phyloP scores from a whole-genome alignment of 2,329 filamentous ascomycete species.

The Apiospora arundinis region DNA sequence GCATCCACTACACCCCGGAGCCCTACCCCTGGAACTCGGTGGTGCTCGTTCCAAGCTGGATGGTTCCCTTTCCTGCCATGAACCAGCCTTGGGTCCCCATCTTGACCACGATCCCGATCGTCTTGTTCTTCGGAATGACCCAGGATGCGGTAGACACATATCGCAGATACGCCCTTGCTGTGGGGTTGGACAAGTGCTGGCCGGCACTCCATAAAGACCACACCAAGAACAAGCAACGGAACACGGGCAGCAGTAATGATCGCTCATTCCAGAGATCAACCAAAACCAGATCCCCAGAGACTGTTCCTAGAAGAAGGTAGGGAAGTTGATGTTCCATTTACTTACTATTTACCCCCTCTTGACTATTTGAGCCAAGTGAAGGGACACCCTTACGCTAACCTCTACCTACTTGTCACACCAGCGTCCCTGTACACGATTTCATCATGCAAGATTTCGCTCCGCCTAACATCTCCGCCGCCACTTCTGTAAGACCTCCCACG shows the following conservation, averaged over 20 bases:
- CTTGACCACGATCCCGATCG: slow-evolving; percentile 53
- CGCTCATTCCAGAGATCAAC: background rate
- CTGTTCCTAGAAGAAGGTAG: background rate
- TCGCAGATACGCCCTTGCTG: slow-evolving; percentile 35
- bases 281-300: background rate
- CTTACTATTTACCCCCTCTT: background rate
- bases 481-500: background rate
- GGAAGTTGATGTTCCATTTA: too few relatives aligned
- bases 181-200: slow-evolving; percentile 26
- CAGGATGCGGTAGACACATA: slow-evolving; percentile 59
- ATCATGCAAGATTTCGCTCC: background rate
- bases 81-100: slow-evolving; percentile 58
- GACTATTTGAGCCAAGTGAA: too few relatives aligned
- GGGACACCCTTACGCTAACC: background rate
- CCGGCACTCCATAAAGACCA: background rate
- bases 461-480: background rate
- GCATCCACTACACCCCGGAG: slow-evolving; percentile 46
- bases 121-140: slow-evolving; percentile 63
- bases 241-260: background rate
- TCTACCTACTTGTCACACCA: background rate
- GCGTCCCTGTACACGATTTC: background rate
- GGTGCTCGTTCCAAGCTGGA: slow-evolving; percentile 49
- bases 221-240: too few relatives aligned
- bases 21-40: slow-evolving; percentile 55
- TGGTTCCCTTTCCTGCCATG: slow-evolving; percentile 46